Percentiles rank a stretch among this genome's conserved stretches.
These are phyloP conservation scores for Podospora anserina DNA, from an alignment of 495 filamentous ascomycete genomes.

Conservation along the genomic window DNA sequence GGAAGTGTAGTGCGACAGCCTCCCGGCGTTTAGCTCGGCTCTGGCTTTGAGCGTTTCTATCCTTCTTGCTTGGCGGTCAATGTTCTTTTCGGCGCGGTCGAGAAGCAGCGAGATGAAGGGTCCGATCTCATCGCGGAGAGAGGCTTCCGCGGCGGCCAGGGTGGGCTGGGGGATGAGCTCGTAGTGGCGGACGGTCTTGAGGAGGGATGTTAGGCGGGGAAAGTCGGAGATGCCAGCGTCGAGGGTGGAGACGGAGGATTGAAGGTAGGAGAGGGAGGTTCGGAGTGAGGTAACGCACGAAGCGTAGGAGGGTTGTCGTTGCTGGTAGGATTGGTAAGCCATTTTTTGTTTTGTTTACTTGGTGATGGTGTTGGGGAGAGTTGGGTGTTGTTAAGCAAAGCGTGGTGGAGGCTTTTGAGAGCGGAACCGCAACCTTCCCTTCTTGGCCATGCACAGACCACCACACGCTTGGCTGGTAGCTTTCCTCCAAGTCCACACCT, in stretches of 20 bases:
- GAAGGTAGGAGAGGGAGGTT: constrained; percentile 50
- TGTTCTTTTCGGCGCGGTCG: constrained; percentile 47
- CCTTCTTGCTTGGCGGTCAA: constrained; percentile 44
- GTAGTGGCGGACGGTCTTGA: constrained; percentile 52
- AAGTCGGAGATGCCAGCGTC: constrained; percentile 46
- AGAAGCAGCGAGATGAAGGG: constrained; percentile 46
- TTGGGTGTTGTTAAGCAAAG: not conserved
- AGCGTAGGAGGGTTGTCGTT: constrained; percentile 33
- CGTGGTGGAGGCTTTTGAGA: too few relatives aligned
- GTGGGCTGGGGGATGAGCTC: constrained; percentile 51
- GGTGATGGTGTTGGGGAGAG: not conserved
- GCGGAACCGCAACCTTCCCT: too few relatives aligned
- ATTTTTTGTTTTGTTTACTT: constrained; percentile 2
- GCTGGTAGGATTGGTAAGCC: not conserved
- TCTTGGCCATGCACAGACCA: not conserved
- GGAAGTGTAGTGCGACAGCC: constrained; percentile 30
- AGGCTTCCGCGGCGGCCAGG: constrained; percentile 46
- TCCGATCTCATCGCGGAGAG: constrained; percentile 49
- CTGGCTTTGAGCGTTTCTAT: constrained; percentile 49
- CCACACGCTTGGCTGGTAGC: not conserved
- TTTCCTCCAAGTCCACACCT: not conserved
- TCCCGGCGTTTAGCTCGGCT: constrained; percentile 45
- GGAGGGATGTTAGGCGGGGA: constrained; percentile 43
- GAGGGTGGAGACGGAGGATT: constrained; percentile 47
- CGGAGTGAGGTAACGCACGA: constrained; percentile 49